Percentiles rank a stretch among this genome's conserved stretches.
Evolutionary conservation across 352 stramenopile genomes (phyloP).

Genomic region (Hyaloperonospora brassicae): DNA sequence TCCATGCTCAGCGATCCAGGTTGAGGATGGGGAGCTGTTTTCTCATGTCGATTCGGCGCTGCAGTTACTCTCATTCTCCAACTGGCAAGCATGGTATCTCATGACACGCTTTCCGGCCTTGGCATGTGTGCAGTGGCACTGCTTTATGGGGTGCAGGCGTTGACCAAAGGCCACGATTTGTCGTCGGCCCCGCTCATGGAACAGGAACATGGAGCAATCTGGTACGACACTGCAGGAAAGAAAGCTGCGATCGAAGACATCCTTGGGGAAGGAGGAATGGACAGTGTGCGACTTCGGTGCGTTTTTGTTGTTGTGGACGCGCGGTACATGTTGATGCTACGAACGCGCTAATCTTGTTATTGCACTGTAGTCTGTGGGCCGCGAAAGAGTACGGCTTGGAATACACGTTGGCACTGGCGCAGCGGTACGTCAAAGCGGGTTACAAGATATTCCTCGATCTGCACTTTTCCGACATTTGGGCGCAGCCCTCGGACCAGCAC

Average conservation of each 20-base stretch:
- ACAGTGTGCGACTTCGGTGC: constrained; percentile 26
- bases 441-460: constrained; percentile 36
- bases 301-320: neutral
- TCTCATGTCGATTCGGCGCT: too few species aligned
- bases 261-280: constrained; percentile 24
- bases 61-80: too few species aligned
- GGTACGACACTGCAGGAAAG: constrained; percentile 24
- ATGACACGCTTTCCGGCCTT: too few species aligned
- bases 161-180: constrained; percentile 32
- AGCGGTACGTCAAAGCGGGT: constrained; percentile 26
- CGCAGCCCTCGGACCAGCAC: constrained; percentile 21
- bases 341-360: neutral
- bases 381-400: constrained; percentile 22
- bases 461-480: constrained; percentile 37
- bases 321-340: neutral
- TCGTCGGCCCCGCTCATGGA: constrained; percentile 31
- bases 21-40: too few species aligned
- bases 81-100: too few species aligned
- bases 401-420: constrained; percentile 21
- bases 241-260: constrained; percentile 29
- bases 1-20: too few species aligned
- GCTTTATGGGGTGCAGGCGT: neutral
- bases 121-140: too few species aligned
- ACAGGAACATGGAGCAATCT: constrained; percentile 18
- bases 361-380: constrained; percentile 22